phyloP scores from a whole-genome alignment of 352 stramenopile species.

The Phytophthora niederhauseri region DNA sequence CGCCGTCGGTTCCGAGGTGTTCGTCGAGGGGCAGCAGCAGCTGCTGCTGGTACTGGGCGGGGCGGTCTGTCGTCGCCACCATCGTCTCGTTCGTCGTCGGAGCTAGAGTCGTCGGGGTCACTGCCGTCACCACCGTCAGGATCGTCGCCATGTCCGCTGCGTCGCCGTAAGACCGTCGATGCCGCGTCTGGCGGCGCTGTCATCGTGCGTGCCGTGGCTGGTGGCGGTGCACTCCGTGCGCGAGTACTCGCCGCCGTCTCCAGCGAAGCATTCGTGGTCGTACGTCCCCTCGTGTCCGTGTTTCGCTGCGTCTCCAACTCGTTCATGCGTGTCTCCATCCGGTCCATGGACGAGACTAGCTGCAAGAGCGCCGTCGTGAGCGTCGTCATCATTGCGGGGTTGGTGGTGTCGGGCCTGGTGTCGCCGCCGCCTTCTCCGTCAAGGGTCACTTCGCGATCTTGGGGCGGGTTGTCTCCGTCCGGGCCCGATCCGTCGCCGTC shows the following conservation, averaged over 20 bases:
- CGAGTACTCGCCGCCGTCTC: not conserved
- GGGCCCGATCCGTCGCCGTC: not conserved
- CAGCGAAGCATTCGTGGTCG: no score
- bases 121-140: not conserved
- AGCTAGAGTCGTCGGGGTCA: not conserved
- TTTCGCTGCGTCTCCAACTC: not conserved
- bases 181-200: not conserved
- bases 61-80: not conserved
- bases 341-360: not conserved
- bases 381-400: not conserved
- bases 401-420: not conserved
- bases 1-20: not conserved
- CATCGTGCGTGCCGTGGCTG: not conserved
- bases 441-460: not conserved
- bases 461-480: not conserved
- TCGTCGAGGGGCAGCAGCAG: not conserved
- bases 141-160: not conserved
- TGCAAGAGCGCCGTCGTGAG: not conserved
- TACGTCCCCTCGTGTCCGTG: not conserved
- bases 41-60: not conserved
- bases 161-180: not conserved
- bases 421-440: not conserved
- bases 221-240: not conserved
- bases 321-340: not conserved
- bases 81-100: not conserved